These are phyloP conservation scores for Cladosporium colombiae DNA, from an alignment of 2,329 filamentous ascomycete species.

Conservation along the genomic window DNA sequence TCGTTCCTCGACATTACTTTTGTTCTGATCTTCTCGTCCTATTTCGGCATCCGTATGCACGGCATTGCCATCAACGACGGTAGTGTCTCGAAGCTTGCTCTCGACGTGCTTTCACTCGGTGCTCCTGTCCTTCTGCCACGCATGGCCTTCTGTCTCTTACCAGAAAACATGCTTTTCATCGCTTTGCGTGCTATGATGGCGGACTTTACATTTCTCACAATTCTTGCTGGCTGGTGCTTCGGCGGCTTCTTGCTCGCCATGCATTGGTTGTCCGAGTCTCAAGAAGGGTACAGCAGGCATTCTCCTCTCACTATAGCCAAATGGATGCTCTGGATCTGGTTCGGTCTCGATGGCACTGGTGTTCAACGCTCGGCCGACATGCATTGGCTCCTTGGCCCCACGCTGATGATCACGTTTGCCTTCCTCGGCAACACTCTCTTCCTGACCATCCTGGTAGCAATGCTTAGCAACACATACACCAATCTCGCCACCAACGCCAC, in stretches of 20 bases:
- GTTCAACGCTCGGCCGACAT: slow-evolving; percentile 65
- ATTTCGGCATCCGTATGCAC: slow-evolving; percentile 67
- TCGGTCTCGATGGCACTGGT: slow-evolving; percentile 72
- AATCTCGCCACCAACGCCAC: slow-evolving; percentile 74
- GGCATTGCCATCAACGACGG: slow-evolving; percentile 55
- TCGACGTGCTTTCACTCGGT: slow-evolving; percentile 76
- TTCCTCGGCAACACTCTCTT: slow-evolving; percentile 87
- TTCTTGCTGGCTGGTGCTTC: slow-evolving; percentile 80
- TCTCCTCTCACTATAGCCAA: slow-evolving; percentile 70
- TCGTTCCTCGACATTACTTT: slow-evolving; percentile 83
- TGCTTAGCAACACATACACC: slow-evolving; percentile 81
- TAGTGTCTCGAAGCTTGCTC: slow-evolving; percentile 48
- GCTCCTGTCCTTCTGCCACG: slow-evolving; percentile 77
- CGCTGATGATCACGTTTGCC: slow-evolving; percentile 79
- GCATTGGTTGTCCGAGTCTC: slow-evolving; percentile 71
- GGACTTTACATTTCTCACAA: slow-evolving; percentile 76
- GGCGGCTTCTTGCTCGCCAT: slow-evolving; percentile 77
- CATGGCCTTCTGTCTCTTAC: slow-evolving; percentile 78
- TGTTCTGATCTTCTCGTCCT: slow-evolving; percentile 68
- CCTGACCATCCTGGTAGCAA: slow-evolving; percentile 84
- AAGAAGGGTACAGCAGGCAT: slow-evolving; percentile 39
- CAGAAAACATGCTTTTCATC: slow-evolving; percentile 81
- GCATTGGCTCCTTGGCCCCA: slow-evolving; percentile 76
- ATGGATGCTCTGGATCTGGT: slow-evolving; percentile 95
- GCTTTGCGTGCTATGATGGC: slow-evolving; percentile 82